Conservation (phyloP, 768 basidiomycete genomes). For the Phaffia australis region DNA sequence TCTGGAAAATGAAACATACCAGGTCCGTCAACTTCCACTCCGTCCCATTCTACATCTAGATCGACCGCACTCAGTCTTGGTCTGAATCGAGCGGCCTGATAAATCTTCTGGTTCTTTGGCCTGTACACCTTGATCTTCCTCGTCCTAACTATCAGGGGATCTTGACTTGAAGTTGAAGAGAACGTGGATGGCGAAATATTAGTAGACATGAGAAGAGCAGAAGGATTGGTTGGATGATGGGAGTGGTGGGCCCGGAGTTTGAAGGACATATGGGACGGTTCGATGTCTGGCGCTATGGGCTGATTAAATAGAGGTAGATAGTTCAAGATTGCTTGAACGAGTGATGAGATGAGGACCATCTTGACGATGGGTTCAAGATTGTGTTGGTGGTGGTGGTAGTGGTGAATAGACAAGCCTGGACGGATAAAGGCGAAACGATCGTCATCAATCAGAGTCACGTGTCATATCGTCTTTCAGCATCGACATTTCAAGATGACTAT, state of each 20-base stretch:
- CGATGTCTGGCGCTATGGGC: neutral
- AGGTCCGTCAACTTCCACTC: slow-evolving; percentile 55
- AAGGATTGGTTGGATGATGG: slow-evolving; percentile 18
- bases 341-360: too few relatives aligned
- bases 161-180: neutral
- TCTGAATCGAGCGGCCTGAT: slow-evolving; percentile 9
- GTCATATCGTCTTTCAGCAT: too few relatives aligned
- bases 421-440: too few relatives aligned
- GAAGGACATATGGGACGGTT: slow-evolving; percentile 2
- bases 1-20: slow-evolving; percentile 39
- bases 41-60: slow-evolving; percentile 48
- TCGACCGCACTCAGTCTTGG: neutral
- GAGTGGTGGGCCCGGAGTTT: neutral
- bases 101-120: neutral
- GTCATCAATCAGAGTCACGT: too few relatives aligned
- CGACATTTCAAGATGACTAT: too few relatives aligned
- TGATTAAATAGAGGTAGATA: too few relatives aligned
- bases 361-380: too few relatives aligned
- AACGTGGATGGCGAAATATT: neutral
- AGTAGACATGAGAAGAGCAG: slow-evolving; percentile 14
- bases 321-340: too few relatives aligned
- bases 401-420: too few relatives aligned
- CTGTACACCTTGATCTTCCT: slow-evolving; percentile 13
- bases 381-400: too few relatives aligned
- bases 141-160: slow-evolving; percentile 7